Evolutionary conservation across 2,329 filamentous ascomycete genomes (phyloP).

Genomic region (Graphilbum fragrans): DNA sequence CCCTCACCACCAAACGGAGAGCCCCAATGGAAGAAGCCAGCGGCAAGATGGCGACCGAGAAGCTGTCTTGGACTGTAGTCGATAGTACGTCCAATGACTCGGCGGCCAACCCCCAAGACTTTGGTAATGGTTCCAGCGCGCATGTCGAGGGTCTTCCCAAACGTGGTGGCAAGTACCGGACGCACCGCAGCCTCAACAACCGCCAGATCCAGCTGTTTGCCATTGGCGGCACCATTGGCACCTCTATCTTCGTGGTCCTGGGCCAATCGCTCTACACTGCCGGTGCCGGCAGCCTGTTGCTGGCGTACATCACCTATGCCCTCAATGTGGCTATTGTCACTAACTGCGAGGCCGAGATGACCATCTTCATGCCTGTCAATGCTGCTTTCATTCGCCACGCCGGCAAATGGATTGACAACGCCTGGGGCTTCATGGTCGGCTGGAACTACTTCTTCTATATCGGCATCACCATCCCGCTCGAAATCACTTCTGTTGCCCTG

Average conservation of each 20-base stretch:
- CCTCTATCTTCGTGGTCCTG: constrained; percentile 1
- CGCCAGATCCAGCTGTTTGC: constrained; percentile 39
- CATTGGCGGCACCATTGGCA: constrained; percentile 33
- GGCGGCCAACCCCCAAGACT: too few relatives aligned
- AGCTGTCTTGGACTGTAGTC: too few relatives aligned
- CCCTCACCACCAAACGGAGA: too few relatives aligned
- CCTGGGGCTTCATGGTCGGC: constrained; percentile 31
- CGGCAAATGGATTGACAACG: constrained; percentile 30
- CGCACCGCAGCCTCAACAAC: constrained; percentile 21
- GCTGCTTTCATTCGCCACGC: constrained; percentile 37
- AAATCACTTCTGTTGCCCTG: constrained; percentile 3
- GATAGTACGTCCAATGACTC: too few relatives aligned
- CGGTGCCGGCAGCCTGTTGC: constrained; percentile 11
- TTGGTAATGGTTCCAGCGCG: too few relatives aligned
- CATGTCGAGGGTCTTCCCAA: too few relatives aligned
- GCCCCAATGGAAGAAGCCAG: too few relatives aligned
- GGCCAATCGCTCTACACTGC: constrained; percentile 9
- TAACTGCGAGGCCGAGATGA: constrained; percentile 28
- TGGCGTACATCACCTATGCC: constrained; percentile 24
- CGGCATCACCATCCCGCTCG: not conserved
- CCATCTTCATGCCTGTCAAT: constrained; percentile 18
- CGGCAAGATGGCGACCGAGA: too few relatives aligned
- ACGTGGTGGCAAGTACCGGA: too few relatives aligned
- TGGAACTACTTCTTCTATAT: constrained; percentile 31
- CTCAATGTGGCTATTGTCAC: constrained; percentile 20